phyloP scores from a whole-genome alignment of 768 basidiomycete species.

The Serendipita indica region DNA sequence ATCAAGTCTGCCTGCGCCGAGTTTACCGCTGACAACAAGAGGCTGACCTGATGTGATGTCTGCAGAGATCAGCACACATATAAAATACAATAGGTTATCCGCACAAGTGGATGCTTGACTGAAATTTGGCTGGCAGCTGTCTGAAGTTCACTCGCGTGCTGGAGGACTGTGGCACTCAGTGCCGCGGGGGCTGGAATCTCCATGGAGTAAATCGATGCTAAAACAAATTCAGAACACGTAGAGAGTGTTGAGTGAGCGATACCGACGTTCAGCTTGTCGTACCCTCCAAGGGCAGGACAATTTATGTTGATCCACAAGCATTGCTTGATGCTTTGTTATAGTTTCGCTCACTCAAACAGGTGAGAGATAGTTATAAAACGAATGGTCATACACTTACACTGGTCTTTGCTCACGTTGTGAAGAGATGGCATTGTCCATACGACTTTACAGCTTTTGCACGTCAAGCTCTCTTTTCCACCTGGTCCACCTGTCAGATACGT shows the following conservation, averaged over 20 bases:
- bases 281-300: slow-evolving; percentile 73
- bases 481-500: not conserved
- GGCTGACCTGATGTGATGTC: not conserved
- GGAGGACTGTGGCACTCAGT: not conserved
- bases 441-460: slow-evolving; percentile 53
- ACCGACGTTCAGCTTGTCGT: slow-evolving; percentile 63
- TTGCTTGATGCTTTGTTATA: slow-evolving; percentile 32
- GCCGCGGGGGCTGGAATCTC: slow-evolving; percentile 6
- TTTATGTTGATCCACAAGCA: slow-evolving; percentile 59
- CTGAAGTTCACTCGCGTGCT: not conserved
- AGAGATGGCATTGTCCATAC: slow-evolving; percentile 35
- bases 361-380: not conserved
- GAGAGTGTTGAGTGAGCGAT: not conserved
- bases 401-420: not conserved
- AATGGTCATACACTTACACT: not conserved
- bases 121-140: not conserved
- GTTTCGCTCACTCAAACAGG: not conserved
- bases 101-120: slow-evolving; percentile 1
- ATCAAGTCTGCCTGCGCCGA: not conserved
- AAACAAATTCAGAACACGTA: not conserved
- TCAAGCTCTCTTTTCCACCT: slow-evolving; percentile 56
- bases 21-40: not conserved
- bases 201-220: not conserved
- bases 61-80: not conserved
- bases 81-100: not conserved